A percentile compares a stretch with the other conserved stretches of the same genome.
Conservation (phyloP, 2,329 filamentous ascomycete species). For the Akanthomyces lecanii region DNA sequence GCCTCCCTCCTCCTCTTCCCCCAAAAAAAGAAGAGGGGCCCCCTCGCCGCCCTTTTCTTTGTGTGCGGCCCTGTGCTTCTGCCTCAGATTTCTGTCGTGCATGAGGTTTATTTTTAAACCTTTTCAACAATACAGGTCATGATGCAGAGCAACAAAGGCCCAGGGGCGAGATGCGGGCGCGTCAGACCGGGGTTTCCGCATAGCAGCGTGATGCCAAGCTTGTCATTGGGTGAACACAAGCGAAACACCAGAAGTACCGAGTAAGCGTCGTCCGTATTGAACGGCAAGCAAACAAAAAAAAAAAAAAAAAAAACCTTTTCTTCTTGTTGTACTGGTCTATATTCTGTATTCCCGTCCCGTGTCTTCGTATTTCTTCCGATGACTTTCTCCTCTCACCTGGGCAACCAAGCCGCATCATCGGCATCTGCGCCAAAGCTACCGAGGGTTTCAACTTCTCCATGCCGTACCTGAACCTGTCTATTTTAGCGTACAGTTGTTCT, state of each 20-base stretch:
- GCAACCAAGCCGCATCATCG: neutral
- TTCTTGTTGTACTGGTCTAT: neutral
- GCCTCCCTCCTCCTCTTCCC: neutral
- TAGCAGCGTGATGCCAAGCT: neutral
- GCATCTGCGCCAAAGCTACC: neutral
- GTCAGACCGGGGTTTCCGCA: neutral
- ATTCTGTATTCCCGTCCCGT: neutral
- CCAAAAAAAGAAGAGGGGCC: neutral
- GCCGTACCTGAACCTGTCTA: neutral
- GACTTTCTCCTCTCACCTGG: neutral
- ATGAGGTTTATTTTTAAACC: slow-evolving; percentile 15
- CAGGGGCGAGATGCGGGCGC: neutral
- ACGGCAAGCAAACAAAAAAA: neutral
- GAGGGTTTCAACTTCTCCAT: neutral
- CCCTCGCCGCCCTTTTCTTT: too few relatives aligned
- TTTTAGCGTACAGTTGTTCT: slow-evolving; percentile 1
- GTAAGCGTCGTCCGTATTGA: neutral
- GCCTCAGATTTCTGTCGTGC: slow-evolving; percentile 4
- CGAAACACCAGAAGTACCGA: too few relatives aligned
- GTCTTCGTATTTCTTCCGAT: neutral
- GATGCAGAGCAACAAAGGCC: slow-evolving; percentile 6
- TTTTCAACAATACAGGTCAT: neutral
- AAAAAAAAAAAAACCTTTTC: neutral
- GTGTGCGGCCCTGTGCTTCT: slow-evolving; percentile 5
- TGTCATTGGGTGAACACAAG: neutral